phyloP scores from a whole-genome alignment of 75 land plant species.

The Picea sitchensis region DNA sequence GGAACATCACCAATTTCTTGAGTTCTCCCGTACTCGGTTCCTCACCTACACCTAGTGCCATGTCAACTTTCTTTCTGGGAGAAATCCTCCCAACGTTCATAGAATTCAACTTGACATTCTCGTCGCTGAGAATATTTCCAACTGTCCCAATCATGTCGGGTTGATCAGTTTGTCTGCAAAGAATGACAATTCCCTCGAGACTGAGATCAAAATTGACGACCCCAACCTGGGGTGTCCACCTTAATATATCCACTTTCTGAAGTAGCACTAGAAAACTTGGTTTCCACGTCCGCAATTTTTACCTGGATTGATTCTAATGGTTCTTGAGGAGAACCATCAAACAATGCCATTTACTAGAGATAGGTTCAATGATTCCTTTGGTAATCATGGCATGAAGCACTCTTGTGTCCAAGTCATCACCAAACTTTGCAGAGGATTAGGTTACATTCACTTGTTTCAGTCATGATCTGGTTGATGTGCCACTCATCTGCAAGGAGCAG shows the following conservation, averaged over 20 bases:
- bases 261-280: constrained; percentile 54
- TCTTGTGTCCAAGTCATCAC: constrained; percentile 81
- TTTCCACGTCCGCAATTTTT: constrained; percentile 42
- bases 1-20: constrained; percentile 52
- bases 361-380: constrained; percentile 88
- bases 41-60: constrained; percentile 78
- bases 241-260: constrained; percentile 49
- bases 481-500: no score
- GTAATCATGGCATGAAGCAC: constrained; percentile 84
- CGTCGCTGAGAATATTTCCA: constrained; percentile 51
- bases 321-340: constrained; percentile 46
- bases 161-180: constrained; percentile 67
- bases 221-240: constrained; percentile 55
- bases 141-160: constrained; percentile 72
- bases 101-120: constrained; percentile 59
- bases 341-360: constrained; percentile 49
- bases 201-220: constrained; percentile 60
- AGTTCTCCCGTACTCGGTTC: constrained; percentile 46
- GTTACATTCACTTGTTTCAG: constrained; percentile 66
- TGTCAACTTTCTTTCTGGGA: constrained; percentile 45
- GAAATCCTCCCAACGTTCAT: constrained; percentile 69
- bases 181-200: constrained; percentile 60
- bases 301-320: constrained; percentile 55
- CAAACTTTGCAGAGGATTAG: constrained; percentile 53
- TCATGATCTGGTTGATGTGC: no score